Evolutionary conservation across 1,139 yeast species (phyloP).

Genomic region (Pichia sp.): DNA sequence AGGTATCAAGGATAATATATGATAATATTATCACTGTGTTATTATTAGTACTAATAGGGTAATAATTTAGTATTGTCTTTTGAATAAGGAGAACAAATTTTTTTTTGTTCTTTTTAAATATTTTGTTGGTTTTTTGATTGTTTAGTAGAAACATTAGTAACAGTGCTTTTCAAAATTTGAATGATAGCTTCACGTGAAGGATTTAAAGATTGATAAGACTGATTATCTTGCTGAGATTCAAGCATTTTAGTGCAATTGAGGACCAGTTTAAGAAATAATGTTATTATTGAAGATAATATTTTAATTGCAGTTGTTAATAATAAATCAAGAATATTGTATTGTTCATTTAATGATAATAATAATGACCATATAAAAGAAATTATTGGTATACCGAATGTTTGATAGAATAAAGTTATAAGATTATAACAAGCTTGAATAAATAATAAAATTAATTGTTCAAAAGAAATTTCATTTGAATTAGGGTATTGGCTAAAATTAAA

Average conservation of each 20-base stretch:
- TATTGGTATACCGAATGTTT: not conserved
- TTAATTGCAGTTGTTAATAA: not conserved
- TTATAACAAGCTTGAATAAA: not conserved
- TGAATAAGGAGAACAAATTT: no score
- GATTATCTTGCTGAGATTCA: not conserved
- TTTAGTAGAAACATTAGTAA: no score
- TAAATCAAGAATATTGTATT: not conserved
- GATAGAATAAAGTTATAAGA: not conserved
- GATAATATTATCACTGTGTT: no score
- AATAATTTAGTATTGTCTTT: no score
- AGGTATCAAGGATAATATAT: no score
- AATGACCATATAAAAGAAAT: not conserved
- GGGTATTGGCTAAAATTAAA: not conserved
- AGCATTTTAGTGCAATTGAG: not conserved
- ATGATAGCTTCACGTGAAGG: no score
- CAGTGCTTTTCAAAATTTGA: no score
- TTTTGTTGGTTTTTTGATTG: no score
- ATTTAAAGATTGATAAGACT: not conserved
- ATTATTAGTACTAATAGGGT: no score
- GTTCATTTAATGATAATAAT: not conserved
- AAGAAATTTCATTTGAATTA: not conserved
- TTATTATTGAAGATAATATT: not conserved
- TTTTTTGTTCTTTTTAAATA: no score
- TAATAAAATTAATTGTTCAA: not conserved
- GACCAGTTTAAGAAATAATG: not conserved